Base-by-base conservation (phyloP, 352 stramenopile species). In the Phytophthora multivora region DNA sequence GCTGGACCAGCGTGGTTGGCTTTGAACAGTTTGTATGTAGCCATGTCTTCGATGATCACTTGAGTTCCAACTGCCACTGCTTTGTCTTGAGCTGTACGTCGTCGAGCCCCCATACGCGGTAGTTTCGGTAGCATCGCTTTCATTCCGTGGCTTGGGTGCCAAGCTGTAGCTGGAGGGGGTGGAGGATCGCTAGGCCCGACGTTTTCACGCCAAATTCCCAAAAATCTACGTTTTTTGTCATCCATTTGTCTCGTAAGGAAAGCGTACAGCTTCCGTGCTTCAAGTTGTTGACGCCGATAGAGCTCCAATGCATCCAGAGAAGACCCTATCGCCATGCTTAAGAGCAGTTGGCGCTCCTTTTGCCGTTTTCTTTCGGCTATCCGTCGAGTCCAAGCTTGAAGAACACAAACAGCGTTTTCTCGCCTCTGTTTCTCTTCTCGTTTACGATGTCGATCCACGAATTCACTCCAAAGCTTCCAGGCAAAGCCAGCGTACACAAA, bases 61-160 rank as follows among this genome's bases (percentile, higher is more conserved):
- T 73, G 73, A 8, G 71, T 84, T 23, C 85, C 69, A 40, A 36
- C 50, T 21, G 51, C 55, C 13, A 50, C 55, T 45, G 36, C 48
- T 43, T 59, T 60, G 31, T 71, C 69, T 23, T 69, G 60, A 28
- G 36, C 40, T 15, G 42, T 51, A 28, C 59, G 60, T 45, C 55
- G 54, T 21, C 54, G 65, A 59, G 69, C 65, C 16, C 63, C 68
- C 3, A 75, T 58, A 3, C 65, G 51, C 11, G 86, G 77, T 11
- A 95, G 59, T 28, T 79, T 85, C 8, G 83, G 69, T 6, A 93
- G 68, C 18, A 73, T 66, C 1, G 48, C n/a, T 15, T 60, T 73
- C 48, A 91, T 86, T 15, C 77, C 84, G 35, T 86, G 65, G 53
- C 71, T 89, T n/a, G 86, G 81, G 54, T 95, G 83, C 86, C 83